Conservation (phyloP, 2,329 filamentous ascomycete species). For the Reticulascus tulasneorum region DNA sequence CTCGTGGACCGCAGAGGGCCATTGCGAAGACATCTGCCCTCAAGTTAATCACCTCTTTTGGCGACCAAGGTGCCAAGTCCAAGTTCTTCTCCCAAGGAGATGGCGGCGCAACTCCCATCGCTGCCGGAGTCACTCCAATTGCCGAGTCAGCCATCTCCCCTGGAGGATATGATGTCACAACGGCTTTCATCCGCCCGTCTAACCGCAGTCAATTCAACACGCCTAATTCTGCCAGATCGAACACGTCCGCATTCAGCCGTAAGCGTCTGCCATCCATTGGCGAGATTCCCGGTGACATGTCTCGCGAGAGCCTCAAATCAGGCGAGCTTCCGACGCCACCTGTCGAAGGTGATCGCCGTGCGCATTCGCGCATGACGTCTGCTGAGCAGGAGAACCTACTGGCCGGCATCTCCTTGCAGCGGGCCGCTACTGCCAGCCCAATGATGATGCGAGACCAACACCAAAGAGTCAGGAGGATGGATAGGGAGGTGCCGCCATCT, state of each 20-base stretch:
- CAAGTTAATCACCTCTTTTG: slow-evolving; percentile 90
- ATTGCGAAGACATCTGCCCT: slow-evolving; percentile 78
- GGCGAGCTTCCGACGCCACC: slow-evolving; percentile 15
- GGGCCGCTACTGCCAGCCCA: slow-evolving; percentile 65
- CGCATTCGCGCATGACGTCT: slow-evolving; percentile 32
- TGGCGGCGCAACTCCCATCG: slow-evolving; percentile 68
- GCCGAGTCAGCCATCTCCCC: slow-evolving; percentile 74
- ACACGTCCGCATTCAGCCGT: slow-evolving; percentile 53
- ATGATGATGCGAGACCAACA: slow-evolving; percentile 54
- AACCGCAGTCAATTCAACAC: slow-evolving; percentile 67
- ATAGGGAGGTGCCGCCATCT: slow-evolving; percentile 56
- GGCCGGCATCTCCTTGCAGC: slow-evolving; percentile 47
- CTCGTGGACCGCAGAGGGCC: slow-evolving; percentile 54
- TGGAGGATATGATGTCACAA: slow-evolving; percentile 59
- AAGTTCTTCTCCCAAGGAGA: slow-evolving; percentile 59
- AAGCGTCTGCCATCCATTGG: slow-evolving; percentile 75
- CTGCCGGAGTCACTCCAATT: slow-evolving; percentile 83
- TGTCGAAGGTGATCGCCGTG: slow-evolving; percentile 21
- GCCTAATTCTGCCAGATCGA: slow-evolving; percentile 62
- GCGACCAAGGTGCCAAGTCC: slow-evolving; percentile 54
- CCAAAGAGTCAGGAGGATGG: slow-evolving; percentile 20
- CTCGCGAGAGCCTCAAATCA: slow-evolving; percentile 20
- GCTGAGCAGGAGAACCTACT: slow-evolving; percentile 38
- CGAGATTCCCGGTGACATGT: slow-evolving; percentile 49
- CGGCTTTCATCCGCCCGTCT: slow-evolving; percentile 64